Base-by-base conservation (phyloP, 768 basidiomycete species). In the Pisolithus marmoratus region DNA sequence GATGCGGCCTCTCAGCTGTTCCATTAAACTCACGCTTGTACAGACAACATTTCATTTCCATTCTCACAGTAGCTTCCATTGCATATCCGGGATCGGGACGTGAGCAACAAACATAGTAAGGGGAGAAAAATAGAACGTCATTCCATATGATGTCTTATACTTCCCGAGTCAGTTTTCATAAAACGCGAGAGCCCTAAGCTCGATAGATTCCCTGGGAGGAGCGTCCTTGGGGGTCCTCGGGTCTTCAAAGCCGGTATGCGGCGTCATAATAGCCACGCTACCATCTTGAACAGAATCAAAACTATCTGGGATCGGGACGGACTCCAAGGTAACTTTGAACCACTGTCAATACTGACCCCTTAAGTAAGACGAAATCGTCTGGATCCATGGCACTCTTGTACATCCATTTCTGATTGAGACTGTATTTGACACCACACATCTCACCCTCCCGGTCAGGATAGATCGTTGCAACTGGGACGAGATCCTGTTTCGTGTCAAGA, bases 221-320 rank as follows among this genome's bases (percentile, higher is more conserved):
- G 78, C 70, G 42, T 70, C 78, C 36, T 68, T 60, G 1, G 81
- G 82, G 4, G 79, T 81, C 1, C 69, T 67, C 2, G 78, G 75
- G 53, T 85, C 82, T 27, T 70, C 53, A 63, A 85, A 85, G 3
- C 73, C 81, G n/a, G 79, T 81, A 58, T 86, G 84, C 4, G 84
- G 82, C 0, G 83, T 81, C 48, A 84, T 74, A 14, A 70, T 58
- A 0, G 82, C 79, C 14, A 80, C 75, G 52, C 72, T 73, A 2
- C 73, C 76, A 52, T 77, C 73, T 48, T 73, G 65, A 23, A 69
- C 45, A 0, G 74, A 73, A 55, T 76, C 74, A 50, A 66, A 75
- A 51, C 74, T 75, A 37, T 19, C 12, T 11, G 2, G 19, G 2
- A 23, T 48, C 19, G 24, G 36, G 27, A 23, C 47, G 29, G n/a